Conservation (phyloP, 495 filamentous ascomycete genomes). For the Neurospora sp. region DNA sequence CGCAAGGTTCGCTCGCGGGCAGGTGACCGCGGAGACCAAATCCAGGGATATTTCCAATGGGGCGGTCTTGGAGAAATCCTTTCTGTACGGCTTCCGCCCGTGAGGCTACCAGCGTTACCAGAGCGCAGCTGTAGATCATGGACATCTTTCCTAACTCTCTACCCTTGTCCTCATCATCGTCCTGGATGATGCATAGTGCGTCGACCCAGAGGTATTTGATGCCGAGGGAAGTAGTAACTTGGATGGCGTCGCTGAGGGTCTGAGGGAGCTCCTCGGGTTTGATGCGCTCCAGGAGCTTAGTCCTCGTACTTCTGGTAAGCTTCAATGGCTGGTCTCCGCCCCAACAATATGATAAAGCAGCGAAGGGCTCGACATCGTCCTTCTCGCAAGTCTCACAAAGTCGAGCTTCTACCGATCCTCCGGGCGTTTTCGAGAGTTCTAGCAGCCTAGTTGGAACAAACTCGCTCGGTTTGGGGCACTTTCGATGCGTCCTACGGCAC, state of each 20-base stretch:
- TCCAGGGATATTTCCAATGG: neutral
- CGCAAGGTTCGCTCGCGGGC: neutral
- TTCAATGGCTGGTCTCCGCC: neutral
- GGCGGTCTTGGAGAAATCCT: neutral
- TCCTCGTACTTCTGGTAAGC: neutral
- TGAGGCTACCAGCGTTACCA: neutral
- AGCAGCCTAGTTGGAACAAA: neutral
- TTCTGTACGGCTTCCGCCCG: neutral
- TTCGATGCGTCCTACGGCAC: neutral
- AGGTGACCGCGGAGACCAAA: neutral
- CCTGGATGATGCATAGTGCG: neutral
- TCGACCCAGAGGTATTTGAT: neutral
- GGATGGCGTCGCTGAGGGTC: neutral
- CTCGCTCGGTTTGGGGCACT: neutral
- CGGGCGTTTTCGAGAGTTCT: neutral
- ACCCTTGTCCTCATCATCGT: neutral
- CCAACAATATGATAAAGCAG: neutral
- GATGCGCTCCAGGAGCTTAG: neutral
- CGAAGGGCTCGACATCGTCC: neutral
- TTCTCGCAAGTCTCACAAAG: neutral
- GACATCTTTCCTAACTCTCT: neutral
- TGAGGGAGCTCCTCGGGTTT: neutral
- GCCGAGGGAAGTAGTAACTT: neutral
- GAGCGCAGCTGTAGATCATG: neutral
- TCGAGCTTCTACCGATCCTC: neutral